These are phyloP conservation scores for Malassezia japonica DNA, from an alignment of 1,284 basidiomycete genomes.

Conservation along the genomic window DNA sequence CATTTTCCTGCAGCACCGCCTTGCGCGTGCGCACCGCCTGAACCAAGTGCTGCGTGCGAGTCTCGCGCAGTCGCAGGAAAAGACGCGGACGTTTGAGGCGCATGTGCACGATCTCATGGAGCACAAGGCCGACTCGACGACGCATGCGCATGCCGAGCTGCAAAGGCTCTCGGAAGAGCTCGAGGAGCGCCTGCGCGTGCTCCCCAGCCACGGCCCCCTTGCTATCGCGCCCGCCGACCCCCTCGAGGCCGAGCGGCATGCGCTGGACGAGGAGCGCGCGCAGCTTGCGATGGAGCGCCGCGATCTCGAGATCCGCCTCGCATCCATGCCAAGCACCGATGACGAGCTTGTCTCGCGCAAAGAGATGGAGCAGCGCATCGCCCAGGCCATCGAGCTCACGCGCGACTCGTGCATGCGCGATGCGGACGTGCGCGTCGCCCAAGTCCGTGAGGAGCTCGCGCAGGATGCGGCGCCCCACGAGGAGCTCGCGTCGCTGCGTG, in stretches of 20 bases:
- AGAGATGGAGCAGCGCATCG: constrained; percentile 1
- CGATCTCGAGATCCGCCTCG: constrained; percentile 15
- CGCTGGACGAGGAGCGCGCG: not conserved
- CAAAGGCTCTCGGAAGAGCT: constrained; percentile 1
- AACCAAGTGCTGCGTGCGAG: constrained; percentile 5
- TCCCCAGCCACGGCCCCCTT: not conserved
- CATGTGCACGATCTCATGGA: constrained; percentile 5
- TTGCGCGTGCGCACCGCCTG: constrained; percentile 15
- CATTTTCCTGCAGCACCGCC: constrained; percentile 16
- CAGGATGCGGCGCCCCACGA: not conserved
- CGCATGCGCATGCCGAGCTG: not conserved
- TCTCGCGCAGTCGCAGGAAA: constrained; percentile 5
- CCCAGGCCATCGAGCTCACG: not conserved
- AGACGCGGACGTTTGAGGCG: constrained; percentile 2
- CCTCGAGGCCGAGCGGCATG: not conserved
- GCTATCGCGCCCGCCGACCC: not conserved
- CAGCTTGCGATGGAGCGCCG: constrained; percentile 11
- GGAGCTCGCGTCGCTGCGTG: not conserved
- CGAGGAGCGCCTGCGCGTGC: constrained; percentile 3
- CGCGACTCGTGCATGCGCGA: constrained; percentile 6
- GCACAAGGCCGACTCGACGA: not conserved
- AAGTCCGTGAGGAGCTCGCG: not conserved
- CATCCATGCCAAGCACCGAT: not conserved
- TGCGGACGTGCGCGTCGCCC: constrained; percentile 7
- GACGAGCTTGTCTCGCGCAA: not conserved